These are phyloP conservation scores for Saccharomycopsis babjevae DNA, from an alignment of 805 yeast species.

Conservation along the genomic window DNA sequence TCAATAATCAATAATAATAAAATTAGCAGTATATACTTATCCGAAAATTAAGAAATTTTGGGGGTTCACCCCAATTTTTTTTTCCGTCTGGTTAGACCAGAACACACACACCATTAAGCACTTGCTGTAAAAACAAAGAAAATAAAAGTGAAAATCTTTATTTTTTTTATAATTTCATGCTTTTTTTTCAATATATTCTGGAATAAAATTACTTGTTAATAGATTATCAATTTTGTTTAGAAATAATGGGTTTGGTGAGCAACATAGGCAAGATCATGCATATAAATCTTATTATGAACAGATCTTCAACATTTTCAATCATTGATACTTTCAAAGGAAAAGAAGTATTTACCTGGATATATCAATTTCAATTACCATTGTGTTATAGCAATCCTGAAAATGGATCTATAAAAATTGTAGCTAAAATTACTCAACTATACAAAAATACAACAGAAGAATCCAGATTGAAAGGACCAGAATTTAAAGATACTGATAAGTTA, in stretches of 20 bases:
- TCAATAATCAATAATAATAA: neutral
- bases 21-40: neutral
- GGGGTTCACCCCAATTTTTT: too few species aligned
- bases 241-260: neutral
- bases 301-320: constrained; percentile 1
- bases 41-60: neutral
- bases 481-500: constrained; percentile 22
- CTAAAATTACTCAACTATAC: constrained; percentile 12
- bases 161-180: too few species aligned
- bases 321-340: constrained; percentile 12
- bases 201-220: too few species aligned
- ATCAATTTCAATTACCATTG: constrained; percentile 13
- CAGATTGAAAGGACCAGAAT: constrained; percentile 5
- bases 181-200: neutral
- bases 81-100: too few species aligned
- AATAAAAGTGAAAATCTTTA: too few species aligned
- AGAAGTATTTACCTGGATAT: constrained; percentile 14
- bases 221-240: neutral
- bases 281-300: neutral
- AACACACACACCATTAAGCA: too few species aligned
- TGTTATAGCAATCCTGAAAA: constrained; percentile 1
- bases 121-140: too few species aligned
- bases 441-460: constrained; percentile 9
- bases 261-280: neutral
- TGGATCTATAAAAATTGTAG: constrained; percentile 10